A percentile compares a stretch with the other conserved stretches of the same genome.
These are phyloP conservation scores for Fusarium sp. DNA, from an alignment of 2,329 filamentous ascomycete genomes.

Conservation along the genomic window DNA sequence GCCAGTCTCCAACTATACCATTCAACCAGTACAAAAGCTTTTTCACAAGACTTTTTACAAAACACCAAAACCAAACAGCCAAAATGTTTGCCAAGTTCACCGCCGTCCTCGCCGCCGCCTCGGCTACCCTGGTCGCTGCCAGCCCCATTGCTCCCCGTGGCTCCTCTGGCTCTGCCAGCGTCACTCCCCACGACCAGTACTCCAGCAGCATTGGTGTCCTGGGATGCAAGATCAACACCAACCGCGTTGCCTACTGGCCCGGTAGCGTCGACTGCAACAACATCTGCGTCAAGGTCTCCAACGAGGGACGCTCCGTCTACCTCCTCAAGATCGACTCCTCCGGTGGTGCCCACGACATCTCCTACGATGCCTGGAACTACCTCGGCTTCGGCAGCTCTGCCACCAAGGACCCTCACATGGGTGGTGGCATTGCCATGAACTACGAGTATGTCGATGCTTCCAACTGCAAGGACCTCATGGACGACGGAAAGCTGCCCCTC, in stretches of 20 bases:
- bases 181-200: slow-evolving; percentile 68
- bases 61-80: slow-evolving; percentile 14
- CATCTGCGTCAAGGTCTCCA: slow-evolving; percentile 66
- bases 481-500: slow-evolving; percentile 64
- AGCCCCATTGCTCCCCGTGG: slow-evolving; percentile 42
- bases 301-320: slow-evolving; percentile 62
- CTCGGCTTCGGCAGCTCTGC: slow-evolving; percentile 64
- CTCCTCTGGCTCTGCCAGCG: slow-evolving; percentile 47
- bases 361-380: slow-evolving; percentile 72
- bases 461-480: slow-evolving; percentile 63
- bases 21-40: slow-evolving; percentile 27
- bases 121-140: slow-evolving; percentile 47
- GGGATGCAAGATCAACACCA: slow-evolving; percentile 70
- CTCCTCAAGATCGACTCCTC: slow-evolving; percentile 70
- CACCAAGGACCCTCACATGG: slow-evolving; percentile 56
- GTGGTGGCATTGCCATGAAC: slow-evolving; percentile 64
- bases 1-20: slow-evolving; percentile 40
- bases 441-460: slow-evolving; percentile 61
- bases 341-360: slow-evolving; percentile 68
- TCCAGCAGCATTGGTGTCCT: slow-evolving; percentile 69
- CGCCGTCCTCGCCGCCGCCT: slow-evolving; percentile 46
- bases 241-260: slow-evolving; percentile 73
- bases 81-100: slow-evolving; percentile 48
- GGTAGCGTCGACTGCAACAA: slow-evolving; percentile 63
- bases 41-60: slow-evolving; percentile 16